Evolutionary conservation across 768 basidiomycete species (phyloP).

Genomic region (Phanerochaete carnosa): DNA sequence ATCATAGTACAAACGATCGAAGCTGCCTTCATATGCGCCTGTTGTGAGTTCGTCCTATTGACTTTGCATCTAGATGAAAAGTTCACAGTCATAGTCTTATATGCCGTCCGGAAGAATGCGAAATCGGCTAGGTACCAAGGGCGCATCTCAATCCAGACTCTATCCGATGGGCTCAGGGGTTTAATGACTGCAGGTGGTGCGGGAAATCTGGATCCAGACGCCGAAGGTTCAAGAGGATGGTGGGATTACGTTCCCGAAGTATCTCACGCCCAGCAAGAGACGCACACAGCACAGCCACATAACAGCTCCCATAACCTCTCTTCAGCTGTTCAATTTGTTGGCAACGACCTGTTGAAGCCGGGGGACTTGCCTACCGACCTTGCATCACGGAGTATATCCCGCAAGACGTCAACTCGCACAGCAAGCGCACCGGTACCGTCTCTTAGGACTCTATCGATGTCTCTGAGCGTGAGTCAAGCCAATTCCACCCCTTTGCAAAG

Average conservation of each 20-base stretch:
- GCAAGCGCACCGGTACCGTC: conserved; percentile 17
- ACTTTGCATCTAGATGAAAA: neutral
- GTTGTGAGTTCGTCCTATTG: conserved; percentile 43
- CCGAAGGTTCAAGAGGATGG: conserved; percentile 40
- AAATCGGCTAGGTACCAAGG: conserved; percentile 49
- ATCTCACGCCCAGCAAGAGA: neutral
- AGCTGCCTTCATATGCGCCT: conserved; percentile 55
- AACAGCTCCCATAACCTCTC: neutral
- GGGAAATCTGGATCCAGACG: neutral
- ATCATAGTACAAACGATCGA: conserved; percentile 50
- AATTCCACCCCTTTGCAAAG: conserved; percentile 19
- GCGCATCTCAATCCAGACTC: conserved; percentile 49
- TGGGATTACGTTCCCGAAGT: conserved; percentile 49
- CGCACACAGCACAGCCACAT: neutral
- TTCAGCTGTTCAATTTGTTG: neutral
- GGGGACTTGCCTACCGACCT: neutral
- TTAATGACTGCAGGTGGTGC: conserved; percentile 30
- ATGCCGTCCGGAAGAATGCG: conserved; percentile 52
- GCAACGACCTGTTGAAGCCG: neutral
- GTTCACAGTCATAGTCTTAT: conserved; percentile 38
- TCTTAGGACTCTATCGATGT: conserved; percentile 11
- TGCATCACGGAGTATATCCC: conserved; percentile 1
- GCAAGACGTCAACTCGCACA: conserved; percentile 20
- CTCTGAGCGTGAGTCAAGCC: conserved; percentile 2
- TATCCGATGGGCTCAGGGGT: conserved; percentile 22